These are phyloP conservation scores for Hypoxylon sp. DNA, from an alignment of 2,329 filamentous ascomycete genomes.

Conservation along the genomic window DNA sequence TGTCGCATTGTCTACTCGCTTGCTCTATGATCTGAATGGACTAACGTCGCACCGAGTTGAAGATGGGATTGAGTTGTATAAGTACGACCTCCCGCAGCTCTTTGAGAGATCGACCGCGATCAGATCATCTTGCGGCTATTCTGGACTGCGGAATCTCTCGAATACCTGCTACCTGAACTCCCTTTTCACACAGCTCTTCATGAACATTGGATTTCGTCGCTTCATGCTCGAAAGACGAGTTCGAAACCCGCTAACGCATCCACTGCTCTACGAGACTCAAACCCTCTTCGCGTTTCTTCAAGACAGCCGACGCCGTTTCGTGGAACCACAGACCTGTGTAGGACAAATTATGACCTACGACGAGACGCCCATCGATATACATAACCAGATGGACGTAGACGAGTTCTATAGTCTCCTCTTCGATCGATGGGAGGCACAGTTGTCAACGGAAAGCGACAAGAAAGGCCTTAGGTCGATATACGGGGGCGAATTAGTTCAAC, in stretches of 20 bases:
- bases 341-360: constrained; percentile 85
- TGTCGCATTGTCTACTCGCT: constrained; percentile 59
- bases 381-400: constrained; percentile 96
- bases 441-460: constrained; percentile 75
- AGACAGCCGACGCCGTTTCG: constrained; percentile 77
- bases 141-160: constrained; percentile 90
- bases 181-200: constrained; percentile 92
- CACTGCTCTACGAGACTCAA: constrained; percentile 81
- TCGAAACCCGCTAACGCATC: constrained; percentile 69
- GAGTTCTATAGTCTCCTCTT: constrained; percentile 97
- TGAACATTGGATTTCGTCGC: constrained; percentile 88
- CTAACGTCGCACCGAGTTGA: constrained; percentile 63
- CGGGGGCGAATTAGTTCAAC: constrained; percentile 90
- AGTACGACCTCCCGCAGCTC: constrained; percentile 69
- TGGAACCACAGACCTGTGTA: constrained; percentile 80
- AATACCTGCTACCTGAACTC: constrained; percentile 99
- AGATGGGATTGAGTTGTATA: constrained; percentile 64
- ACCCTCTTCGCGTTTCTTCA: constrained; percentile 89
- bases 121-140: constrained; percentile 83
- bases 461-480: constrained; percentile 84
- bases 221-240: constrained; percentile 81
- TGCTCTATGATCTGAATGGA: constrained; percentile 64
- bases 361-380: constrained; percentile 84
- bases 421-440: constrained; percentile 88
- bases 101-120: constrained; percentile 77